A percentile compares a stretch with the other conserved stretches of the same genome.
Evolutionary conservation across 148 eudicot species (phyloP).

Genomic region (Fagopyrum homotropicum): DNA sequence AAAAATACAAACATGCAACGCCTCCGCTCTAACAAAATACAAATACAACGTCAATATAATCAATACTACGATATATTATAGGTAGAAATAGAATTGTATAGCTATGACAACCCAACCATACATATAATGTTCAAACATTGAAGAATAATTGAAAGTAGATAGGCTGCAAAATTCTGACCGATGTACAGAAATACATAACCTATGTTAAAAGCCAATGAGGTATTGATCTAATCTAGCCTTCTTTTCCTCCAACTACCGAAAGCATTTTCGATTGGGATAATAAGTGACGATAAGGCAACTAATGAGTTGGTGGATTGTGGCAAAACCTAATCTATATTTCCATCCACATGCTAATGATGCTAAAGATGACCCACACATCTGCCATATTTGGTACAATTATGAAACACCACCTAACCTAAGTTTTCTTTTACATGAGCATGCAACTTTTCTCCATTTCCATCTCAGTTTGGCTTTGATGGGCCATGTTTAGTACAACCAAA

Average conservation of each 20-base stretch:
- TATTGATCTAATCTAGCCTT: not conserved
- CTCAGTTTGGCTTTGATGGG: not conserved
- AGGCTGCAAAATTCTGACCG: too few species aligned
- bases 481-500: not conserved
- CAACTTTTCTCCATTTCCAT: not conserved
- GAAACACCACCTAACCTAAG: not conserved
- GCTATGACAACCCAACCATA: too few species aligned
- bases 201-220: not conserved
- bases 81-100: too few species aligned
- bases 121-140: too few species aligned
- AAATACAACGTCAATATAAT: too few species aligned
- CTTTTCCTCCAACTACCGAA: not conserved
- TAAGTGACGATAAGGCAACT: not conserved
- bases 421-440: not conserved
- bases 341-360: conserved; percentile 1
- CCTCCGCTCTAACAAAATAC: too few species aligned
- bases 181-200: not conserved
- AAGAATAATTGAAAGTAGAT: too few species aligned
- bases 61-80: too few species aligned
- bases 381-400: conserved; percentile 6
- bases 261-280: not conserved
- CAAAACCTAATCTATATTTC: not conserved
- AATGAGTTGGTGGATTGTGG: conserved; percentile 4
- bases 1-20: too few species aligned
- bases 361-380: not conserved